Conservation (phyloP, 2,329 filamentous ascomycete species). For the Xylaria multiplex region DNA sequence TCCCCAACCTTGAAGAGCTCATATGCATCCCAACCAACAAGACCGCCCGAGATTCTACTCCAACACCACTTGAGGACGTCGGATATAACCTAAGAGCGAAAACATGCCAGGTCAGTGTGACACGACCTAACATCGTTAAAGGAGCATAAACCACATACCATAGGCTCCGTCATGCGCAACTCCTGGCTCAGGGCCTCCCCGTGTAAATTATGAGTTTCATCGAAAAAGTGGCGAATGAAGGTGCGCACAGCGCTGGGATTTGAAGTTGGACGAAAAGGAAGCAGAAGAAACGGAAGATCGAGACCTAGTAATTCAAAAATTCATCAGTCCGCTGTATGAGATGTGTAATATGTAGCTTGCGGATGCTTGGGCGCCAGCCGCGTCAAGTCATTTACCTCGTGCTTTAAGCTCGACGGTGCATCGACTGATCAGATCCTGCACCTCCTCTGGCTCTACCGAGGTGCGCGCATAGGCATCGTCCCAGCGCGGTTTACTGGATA, state of each 20-base stretch:
- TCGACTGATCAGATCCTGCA: constrained; percentile 84
- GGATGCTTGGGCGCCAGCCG: neutral
- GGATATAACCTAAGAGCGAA: constrained; percentile 75
- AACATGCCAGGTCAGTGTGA: constrained; percentile 27
- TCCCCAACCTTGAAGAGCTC: constrained; percentile 96
- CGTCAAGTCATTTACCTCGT: constrained; percentile 71
- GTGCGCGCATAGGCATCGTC: constrained; percentile 87
- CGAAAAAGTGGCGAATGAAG: constrained; percentile 94
- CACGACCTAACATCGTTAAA: neutral
- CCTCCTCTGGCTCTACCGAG: constrained; percentile 86
- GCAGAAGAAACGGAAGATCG: constrained; percentile 88
- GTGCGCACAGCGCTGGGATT: constrained; percentile 91
- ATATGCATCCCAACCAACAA: constrained; percentile 97
- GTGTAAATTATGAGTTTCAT: constrained; percentile 68
- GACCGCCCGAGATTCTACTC: constrained; percentile 88
- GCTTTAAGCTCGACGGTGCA: constrained; percentile 94
- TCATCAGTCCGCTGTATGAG: constrained; percentile 31
- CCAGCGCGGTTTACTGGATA: constrained; percentile 79
- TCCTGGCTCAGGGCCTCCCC: constrained; percentile 83
- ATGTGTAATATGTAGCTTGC: neutral
- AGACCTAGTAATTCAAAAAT: constrained; percentile 67
- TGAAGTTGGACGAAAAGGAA: constrained; percentile 93
- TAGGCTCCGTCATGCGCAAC: constrained; percentile 89
- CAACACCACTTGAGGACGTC: constrained; percentile 99
- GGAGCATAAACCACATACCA: constrained; percentile 68